Base-by-base conservation (phyloP, 2,329 filamentous ascomycete genomes). In the Claviceps humidiphila region DNA sequence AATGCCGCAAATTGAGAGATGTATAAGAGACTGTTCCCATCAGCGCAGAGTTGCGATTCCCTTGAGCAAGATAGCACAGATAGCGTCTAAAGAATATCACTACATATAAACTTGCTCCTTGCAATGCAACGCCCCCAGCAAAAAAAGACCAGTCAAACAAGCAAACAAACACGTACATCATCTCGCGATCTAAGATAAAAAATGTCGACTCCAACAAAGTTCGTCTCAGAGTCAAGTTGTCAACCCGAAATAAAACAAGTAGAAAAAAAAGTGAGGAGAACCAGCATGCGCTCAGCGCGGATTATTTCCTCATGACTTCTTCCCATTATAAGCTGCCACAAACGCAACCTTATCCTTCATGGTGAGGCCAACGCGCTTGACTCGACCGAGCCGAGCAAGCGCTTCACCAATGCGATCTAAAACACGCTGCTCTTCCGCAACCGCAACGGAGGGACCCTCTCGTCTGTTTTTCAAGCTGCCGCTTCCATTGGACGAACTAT, bases 311-410 rank as follows among this genome's bases (percentile, higher is more conserved):
- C 56, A 69, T 51, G 60, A 61, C 62, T 64, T 69, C 48, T 68
- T 69, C 45, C 70, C 71, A 8, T 64, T 68, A 68, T 76, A 91
- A 34, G 83, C 82, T 51, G 83, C 76, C 30, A 95, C 76, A 67
- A 98, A 98, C 5, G 82, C 80, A 24, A 75, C 72, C 74, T 98
- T 98, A 55, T 97, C 89, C 60, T 77, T 73, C 52, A 95, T 75
- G 0, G 88, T 89, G 58, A 98, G 66, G 0, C 87, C 89, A 1
- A 98, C 89, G 52, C 91, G 78, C 73, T 94, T 95, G 41, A 93
- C 90, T 55, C 93, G 75, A 1, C 90, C 88, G 51, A 98, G 68
- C 51, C 91, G 73, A n/a, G 93, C 89, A 52, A 98, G 72, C 11
- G 89, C 83, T 60, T 97, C 93, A 1, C 81, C 88, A 16, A 98